Base-by-base conservation (phyloP, 495 filamentous ascomycete genomes). In the Podospora australis region DNA sequence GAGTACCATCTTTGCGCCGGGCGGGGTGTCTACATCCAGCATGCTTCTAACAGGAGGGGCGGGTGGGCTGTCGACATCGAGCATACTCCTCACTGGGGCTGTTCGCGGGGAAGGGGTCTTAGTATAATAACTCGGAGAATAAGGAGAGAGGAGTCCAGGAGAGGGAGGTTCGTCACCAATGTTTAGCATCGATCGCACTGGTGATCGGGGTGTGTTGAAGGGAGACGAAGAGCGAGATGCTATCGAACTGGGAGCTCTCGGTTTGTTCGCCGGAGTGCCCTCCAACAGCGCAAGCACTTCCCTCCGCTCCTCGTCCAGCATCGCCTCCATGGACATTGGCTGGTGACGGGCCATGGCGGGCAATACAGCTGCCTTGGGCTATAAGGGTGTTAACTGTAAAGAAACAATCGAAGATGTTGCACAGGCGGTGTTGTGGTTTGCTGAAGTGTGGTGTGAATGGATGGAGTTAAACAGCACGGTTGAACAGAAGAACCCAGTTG, bases 251-350 rank as follows among this genome's bases (percentile, higher is more conserved):
- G 64, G 50, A 47, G 67, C 63, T 39, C 61, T 25, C 16, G 69
- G 55, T 46, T 60, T 66, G 48, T 39, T 52, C 45, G 47, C 69
- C 63, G 63, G 32, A 21, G 16, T n/a, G 29, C 54, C 56, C 52
- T 83, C 78, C 16, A 88, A 65, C 36, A 86, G 65, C 46, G 76
- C 78, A 54, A 88, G 70, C 34, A 88, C 77, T 66, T 85, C 85
- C 48, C 72, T 73, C 38, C 81, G 74, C 69, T 89, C 85, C 65
- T 88, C 80, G 58, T 88, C 83, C 38, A 87, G 71, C 44, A 81
- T 78, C 19, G 79, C 72, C 70, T 87, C 83, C 48, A 87, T 76
- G 52, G 85, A 86, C 83, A 75, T 75, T 9, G 60, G 35, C 23
- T 57, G 60, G 22, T 59, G 56, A 6, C 48, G 48, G 22, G 64